phyloP scores from a whole-genome alignment of 345 rosid species.

The Gynandropsis gynandra region DNA sequence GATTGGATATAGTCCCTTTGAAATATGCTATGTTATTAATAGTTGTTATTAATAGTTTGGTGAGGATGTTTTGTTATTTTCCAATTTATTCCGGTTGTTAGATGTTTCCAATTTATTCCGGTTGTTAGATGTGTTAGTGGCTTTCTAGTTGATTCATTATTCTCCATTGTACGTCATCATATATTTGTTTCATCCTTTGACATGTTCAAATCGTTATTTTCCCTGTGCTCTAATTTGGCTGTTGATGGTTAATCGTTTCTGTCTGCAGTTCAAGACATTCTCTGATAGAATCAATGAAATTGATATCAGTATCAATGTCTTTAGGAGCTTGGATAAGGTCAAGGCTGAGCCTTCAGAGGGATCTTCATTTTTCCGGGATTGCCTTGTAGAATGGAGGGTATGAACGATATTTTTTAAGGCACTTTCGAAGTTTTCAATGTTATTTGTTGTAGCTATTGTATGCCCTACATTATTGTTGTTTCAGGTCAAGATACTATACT shows the following conservation, averaged over 20 bases:
- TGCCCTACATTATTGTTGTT: neutral
- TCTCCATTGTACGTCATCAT: neutral
- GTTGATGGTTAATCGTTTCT: conserved; percentile 15
- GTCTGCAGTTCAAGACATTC: conserved; percentile 63
- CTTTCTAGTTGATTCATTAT: neutral
- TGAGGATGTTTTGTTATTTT: neutral
- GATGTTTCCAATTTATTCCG: neutral
- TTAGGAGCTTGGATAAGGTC: conserved; percentile 50
- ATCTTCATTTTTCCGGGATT: conserved; percentile 66
- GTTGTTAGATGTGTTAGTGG: neutral
- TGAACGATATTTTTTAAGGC: conserved; percentile 13
- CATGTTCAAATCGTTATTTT: neutral
- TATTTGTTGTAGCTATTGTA: neutral
- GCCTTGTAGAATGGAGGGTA: conserved; percentile 92
- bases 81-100: neutral
- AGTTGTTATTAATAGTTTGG: neutral
- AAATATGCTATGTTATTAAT: too few relatives aligned
- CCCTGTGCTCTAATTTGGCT: conserved; percentile 14
- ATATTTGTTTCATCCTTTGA: neutral
- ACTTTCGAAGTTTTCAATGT: conserved; percentile 6
- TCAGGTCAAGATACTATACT: neutral
- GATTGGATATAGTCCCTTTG: too few relatives aligned
- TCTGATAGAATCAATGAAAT: conserved; percentile 64
- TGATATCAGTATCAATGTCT: conserved; percentile 65
- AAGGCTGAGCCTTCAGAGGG: conserved; percentile 76